Base-by-base conservation (phyloP, 129 eudicot genomes). In the Flaveria bidentis region DNA sequence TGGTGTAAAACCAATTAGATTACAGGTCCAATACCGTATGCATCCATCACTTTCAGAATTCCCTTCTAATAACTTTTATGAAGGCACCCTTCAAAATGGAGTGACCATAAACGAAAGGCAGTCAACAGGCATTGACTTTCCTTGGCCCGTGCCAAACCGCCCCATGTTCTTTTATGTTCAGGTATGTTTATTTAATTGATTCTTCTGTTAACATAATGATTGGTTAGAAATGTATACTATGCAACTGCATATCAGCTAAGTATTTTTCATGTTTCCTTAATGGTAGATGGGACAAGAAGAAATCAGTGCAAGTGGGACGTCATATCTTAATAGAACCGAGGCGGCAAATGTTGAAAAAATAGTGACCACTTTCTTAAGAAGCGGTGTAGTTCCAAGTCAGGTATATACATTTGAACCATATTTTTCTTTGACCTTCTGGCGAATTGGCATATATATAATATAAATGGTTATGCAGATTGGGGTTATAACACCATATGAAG, bases 11-110 rank as follows among this genome's bases (percentile, higher is more conserved):
- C 96, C 96, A 16, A 90, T 90, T 57, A 82, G 96, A 68, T 82
- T 90, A 80, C 96, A 90, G 96, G 97, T 91, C 69, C 97, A 91
- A 71, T 91, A 91, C 23, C 91, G 97, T 63, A 91, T 91, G 96
- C 96, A 91, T 82, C 97, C 97, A 56, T 87, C 86, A 51, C 87
- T 91, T 15, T 91, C 97, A 25, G 95, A 91, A 67, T 91, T 91
- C 41, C 97, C 97, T 33, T 91, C 97, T 20, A 73, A 73, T 60
- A 73, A 26, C 57, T 73, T 73, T 23, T 56, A 73, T 42, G 78
- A 73, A 57, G 78, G 78, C 14, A 73, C 69, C 41, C 69, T 73
- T 1, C 69, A 73, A 57, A 73, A 73, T 41, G 78, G 69, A 36
- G 78, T 57, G 22, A 57, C 69, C 9, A 57, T 73, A 39, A 73